Evolutionary conservation across 352 stramenopile genomes (phyloP), one percentile per base, ranked within the genome.

Genomic region (Phytophthora pseudosyringae): DNA sequence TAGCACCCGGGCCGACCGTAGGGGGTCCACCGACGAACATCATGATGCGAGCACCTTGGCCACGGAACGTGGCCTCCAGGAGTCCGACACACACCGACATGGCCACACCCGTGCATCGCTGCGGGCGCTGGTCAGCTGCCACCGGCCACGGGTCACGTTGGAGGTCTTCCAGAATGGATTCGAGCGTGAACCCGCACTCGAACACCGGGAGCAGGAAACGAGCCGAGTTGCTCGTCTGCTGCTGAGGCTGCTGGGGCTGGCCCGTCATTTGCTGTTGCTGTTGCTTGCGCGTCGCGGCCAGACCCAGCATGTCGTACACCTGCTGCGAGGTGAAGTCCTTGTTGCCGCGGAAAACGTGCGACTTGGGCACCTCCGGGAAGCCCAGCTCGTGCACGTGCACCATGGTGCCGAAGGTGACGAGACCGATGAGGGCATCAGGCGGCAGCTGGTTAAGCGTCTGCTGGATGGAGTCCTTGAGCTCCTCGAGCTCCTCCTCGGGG

Each of bases 381-480:
- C 95, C 94, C 40, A 99, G 82, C 68, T 99, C 98, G 73, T 99
- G 98, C 46, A 99, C 97, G 58, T 99, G 97, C 44, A 99, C 97
- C 81, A 99, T 99, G 5, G 97, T 99, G 39, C 98, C 98, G 78
- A 98, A 99, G 28, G 98, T 99, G 44, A 99, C 97, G 53, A 99
- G 82, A 11, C 98, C 98, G 15, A 99, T 98, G 35, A 99, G 79
- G 47, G 94, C 91, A 67, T 99, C 93, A 21, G 98, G 94, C 16
- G 98, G 98, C 29, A 99, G 74, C 40, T 99, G 84, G 76, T 99
- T 99, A 45, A 99, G 88, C 28, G 96, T 98, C 81, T 98, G 97
- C 72, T 98, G 96, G 53, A 99, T 92, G 15, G 95, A 98, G 76
- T 99, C 98, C 67, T 99, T 99, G 43, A 99, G 86, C 63, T 99